Percentiles rank a stretch among this genome's conserved stretches.
Evolutionary conservation across 2,329 filamentous ascomycete genomes (phyloP).

Genomic region (Thielaviopsis euricoi): DNA sequence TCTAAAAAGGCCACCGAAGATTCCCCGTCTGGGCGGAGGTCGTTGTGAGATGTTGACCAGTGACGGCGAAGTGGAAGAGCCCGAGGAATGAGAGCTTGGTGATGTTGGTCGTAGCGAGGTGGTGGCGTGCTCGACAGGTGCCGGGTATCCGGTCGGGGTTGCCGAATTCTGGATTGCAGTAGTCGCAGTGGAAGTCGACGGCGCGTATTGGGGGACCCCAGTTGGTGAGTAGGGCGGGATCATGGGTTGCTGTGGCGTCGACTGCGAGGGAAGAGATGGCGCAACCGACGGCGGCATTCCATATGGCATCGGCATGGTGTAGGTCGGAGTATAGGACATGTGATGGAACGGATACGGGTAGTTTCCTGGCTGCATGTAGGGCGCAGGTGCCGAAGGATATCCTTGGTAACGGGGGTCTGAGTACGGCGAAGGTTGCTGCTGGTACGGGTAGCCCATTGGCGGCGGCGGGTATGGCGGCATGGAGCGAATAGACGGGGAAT

Average conservation of each 20-base stretch:
- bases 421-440: conserved; percentile 3
- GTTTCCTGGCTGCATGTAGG: conserved; percentile 1
- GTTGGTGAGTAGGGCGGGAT: conserved; percentile 2
- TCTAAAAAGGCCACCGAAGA: conserved; percentile 47
- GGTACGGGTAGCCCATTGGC: conserved; percentile 13
- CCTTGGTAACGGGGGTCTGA: conserved; percentile 12
- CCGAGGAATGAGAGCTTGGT: conserved; percentile 21
- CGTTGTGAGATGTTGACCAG: conserved; percentile 49
- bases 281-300: background rate
- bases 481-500: background rate
- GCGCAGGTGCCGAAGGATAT: background rate
- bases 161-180: conserved; percentile 1
- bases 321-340: conserved; percentile 4
- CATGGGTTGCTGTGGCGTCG: conserved; percentile 9
- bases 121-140: background rate
- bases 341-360: conserved; percentile 7
- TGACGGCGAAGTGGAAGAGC: conserved; percentile 38
- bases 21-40: conserved; percentile 32
- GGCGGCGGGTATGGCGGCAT: conserved; percentile 10
- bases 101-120: conserved; percentile 1
- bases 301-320: background rate
- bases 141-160: background rate
- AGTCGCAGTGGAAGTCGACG: conserved; percentile 1
- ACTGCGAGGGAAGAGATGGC: conserved; percentile 1
- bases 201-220: conserved; percentile 3